phyloP scores from a whole-genome alignment of 2,329 filamentous ascomycete species.

The Atkinsonella hypoxylon region DNA sequence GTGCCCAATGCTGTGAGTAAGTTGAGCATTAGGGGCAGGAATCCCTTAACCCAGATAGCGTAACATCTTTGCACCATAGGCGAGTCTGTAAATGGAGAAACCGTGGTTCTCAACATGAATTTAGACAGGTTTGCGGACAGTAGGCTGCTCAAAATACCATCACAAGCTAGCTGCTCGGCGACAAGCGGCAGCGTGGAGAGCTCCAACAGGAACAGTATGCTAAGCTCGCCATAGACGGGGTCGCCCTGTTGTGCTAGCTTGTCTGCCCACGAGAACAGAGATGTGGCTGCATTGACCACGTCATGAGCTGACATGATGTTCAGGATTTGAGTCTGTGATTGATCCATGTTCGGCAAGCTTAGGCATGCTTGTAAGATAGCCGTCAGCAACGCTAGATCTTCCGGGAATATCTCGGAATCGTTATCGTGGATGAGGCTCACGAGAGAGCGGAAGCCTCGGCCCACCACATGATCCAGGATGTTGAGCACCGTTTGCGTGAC shows the following conservation, averaged over 20 bases:
- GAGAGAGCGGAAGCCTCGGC: constrained; percentile 68
- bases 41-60: constrained; percentile 77
- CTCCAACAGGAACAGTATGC: constrained; percentile 76
- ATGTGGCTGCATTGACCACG: constrained; percentile 68
- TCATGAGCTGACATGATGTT: constrained; percentile 59
- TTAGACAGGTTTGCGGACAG: constrained; percentile 68
- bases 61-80: constrained; percentile 63
- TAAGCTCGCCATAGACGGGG: constrained; percentile 88
- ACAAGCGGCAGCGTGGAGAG: constrained; percentile 70
- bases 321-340: constrained; percentile 58
- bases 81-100: constrained; percentile 68
- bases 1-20: constrained; percentile 70
- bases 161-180: constrained; percentile 81
- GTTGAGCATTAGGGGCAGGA: constrained; percentile 82
- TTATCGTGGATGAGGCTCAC: constrained; percentile 74
- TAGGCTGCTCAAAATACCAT: constrained; percentile 70
- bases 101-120: constrained; percentile 57
- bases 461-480: constrained; percentile 67
- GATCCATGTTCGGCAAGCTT: constrained; percentile 62
- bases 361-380: constrained; percentile 79
- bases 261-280: constrained; percentile 90
- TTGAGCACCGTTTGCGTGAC: constrained; percentile 58
- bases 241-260: constrained; percentile 66
- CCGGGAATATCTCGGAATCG: constrained; percentile 47
- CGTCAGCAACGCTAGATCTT: constrained; percentile 78